Evolutionary conservation across 208 protist genomes (phyloP).

Genomic region (Naegleria fowleri): DNA sequence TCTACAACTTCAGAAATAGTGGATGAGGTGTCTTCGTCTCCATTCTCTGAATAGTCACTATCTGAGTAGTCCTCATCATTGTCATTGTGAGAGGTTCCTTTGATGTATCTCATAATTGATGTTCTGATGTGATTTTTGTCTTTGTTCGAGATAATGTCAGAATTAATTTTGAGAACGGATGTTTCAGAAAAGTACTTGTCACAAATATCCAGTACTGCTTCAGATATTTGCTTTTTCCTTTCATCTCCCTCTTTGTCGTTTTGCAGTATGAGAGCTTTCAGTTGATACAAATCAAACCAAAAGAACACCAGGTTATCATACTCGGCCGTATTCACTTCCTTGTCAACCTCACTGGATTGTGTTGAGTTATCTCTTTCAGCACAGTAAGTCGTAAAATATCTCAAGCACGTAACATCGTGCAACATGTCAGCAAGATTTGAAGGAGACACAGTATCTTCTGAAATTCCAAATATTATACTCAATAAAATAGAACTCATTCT

Average conservation of each 20-base stretch:
- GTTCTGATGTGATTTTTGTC: neutral
- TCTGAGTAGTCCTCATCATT: neutral
- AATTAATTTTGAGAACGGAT: neutral
- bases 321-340: neutral
- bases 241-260: neutral
- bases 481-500: neutral
- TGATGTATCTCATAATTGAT: neutral
- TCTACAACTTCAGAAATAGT: neutral
- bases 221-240: neutral
- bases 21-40: neutral
- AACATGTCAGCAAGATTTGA: neutral
- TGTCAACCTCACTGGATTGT: neutral
- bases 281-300: neutral
- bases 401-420: neutral
- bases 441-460: constrained; percentile 9
- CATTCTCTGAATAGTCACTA: neutral
- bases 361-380: neutral
- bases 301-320: constrained; percentile 14
- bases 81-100: neutral
- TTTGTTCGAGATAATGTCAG: neutral
- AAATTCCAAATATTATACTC: constrained; percentile 17
- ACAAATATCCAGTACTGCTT: neutral
- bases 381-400: constrained; percentile 8
- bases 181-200: neutral
- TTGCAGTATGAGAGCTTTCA: neutral